Base-by-base conservation (phyloP, 2,329 filamentous ascomycete genomes). In the Alternaria arbusti region DNA sequence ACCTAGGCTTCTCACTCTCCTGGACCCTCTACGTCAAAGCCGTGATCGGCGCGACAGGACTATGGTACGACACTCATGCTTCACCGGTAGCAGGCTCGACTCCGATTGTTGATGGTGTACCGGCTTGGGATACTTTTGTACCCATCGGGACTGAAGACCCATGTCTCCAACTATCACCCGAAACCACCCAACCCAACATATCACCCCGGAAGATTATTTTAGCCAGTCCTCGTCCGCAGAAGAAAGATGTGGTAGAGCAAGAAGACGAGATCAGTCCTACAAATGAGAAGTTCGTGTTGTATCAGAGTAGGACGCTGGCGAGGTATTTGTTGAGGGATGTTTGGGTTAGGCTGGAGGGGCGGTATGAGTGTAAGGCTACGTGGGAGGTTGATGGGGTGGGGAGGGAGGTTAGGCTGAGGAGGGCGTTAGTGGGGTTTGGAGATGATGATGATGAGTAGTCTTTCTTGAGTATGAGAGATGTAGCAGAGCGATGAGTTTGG, bases 41-140 rank as follows among this genome's bases (percentile, higher is more conserved):
- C 1, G 1, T 43, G 1, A 61, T 72, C 10, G 54, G 54, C 46
- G 50, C 61, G 17, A 64, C 52, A 11, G 69, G 70, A 0, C 43
- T 63, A 23, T 73, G 70, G 69, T 50, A 61, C 17, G 68, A 73
- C 5, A 57, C 58, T 4, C 70, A 59, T 49, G 70, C 68, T 4
- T 54, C 63, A 3, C 44, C 47, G 0, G 57, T 54, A 17, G 45
- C 57, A 17, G 61, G 60, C 3, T 54, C 46, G 12, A 70, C 63
- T 6, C 40, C 46, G 0, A 54, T 69, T 9, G 28, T 50, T 1
- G 13, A 58, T 6, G 61, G 59, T 0, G 36, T 60, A 1, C 61
- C 65, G 4, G 57, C 23, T 11, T 71, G 68, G 69, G 57, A 60
- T n/a, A 26, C 15, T 5, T 70, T 67, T 22, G 17, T 49, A 25